Evolutionary conservation across 2,329 filamentous ascomycete species (phyloP), one percentile per base, ranked within the genome.

Genomic region (Neocucurbitaria cava): DNA sequence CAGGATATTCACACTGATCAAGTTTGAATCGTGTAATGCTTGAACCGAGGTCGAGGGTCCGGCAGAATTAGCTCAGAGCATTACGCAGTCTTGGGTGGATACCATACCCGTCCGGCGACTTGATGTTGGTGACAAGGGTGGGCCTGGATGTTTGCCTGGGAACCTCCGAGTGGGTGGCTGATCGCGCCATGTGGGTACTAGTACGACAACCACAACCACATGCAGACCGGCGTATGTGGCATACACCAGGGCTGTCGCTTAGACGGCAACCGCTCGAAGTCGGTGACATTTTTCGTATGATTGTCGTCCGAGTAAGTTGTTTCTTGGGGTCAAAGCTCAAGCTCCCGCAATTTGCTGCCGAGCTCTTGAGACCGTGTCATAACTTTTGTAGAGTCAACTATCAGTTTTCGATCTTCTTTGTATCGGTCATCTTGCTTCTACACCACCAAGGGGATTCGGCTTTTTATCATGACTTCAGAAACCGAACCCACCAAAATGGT

Each of bases 11-110:
- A 48, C 54, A 20, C 44, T 48, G 39, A n/a, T 28, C 38, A 49
- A 40, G 26, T 49, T 33, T 23, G 48, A 41, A 35, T 46, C 28
- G 49, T 43, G 46, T 49, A 44, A 45, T 45, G 17, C 31, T 62
- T 49, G 46, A 69, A 59, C 68, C 66, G 69, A 72, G 70, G 71
- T 69, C 59, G 58, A 56, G 23, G 35, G 45, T 46, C 23, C 33
- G 30, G 45, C 41, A 49, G 56, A 49, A 49, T 42, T 61, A 51
- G 51, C 35, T 51, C 44, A 48, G 26, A 24, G 28, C 41, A 67
- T 58, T 69, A 71, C 40, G 46, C 52, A 60, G 64, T 51, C 49
- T 73, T 70, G 66, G 68, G 43, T 46, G 54, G 46, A 49, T 65
- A 61, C 54, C 26, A 50, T 63, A 64, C 57, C 51, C 52, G 33